Evolutionary conservation across 805 yeast genomes (phyloP).

Genomic region (Zygosaccharomyces kombuchaensis): DNA sequence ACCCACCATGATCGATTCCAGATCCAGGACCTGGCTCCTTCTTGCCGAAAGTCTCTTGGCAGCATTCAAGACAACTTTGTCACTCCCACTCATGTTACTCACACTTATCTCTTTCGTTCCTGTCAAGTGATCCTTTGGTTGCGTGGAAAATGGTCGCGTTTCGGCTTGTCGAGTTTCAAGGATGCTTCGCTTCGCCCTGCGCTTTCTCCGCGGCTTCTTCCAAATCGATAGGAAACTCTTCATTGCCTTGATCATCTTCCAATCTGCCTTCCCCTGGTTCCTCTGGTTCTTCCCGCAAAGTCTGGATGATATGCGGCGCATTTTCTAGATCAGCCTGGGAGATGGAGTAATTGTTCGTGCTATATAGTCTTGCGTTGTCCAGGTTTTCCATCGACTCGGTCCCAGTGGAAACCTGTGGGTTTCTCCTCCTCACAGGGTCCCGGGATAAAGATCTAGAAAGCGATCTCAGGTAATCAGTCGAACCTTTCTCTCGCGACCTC

Average conservation of each 20-base stretch:
- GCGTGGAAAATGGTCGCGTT: conserved; percentile 10
- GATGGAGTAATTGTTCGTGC: conserved; percentile 29
- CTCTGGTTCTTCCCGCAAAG: conserved; percentile 21
- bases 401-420: conserved; percentile 4
- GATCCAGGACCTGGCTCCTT: conserved; percentile 12
- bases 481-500: conserved; percentile 26
- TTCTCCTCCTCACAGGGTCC: conserved; percentile 17
- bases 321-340: conserved; percentile 28
- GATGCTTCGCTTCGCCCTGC: conserved; percentile 17
- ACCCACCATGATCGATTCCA: conserved; percentile 26
- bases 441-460: conserved; percentile 30
- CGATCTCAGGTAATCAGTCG: conserved; percentile 53
- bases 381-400: conserved; percentile 10
- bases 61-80: conserved; percentile 47
- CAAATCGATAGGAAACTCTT: conserved; percentile 15
- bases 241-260: conserved; percentile 24
- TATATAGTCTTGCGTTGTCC: conserved; percentile 19
- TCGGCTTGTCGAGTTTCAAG: conserved; percentile 23
- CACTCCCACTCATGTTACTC: conserved; percentile 36
- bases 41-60: conserved; percentile 5
- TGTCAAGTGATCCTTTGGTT: background rate
- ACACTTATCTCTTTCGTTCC: background rate
- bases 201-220: conserved; percentile 15
- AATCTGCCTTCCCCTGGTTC: conserved; percentile 21
- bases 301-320: conserved; percentile 26